Evolutionary conservation across 352 stramenopile species (phyloP), one percentile per base, ranked within the genome.

Genomic region (Globisporangium parvum): DNA sequence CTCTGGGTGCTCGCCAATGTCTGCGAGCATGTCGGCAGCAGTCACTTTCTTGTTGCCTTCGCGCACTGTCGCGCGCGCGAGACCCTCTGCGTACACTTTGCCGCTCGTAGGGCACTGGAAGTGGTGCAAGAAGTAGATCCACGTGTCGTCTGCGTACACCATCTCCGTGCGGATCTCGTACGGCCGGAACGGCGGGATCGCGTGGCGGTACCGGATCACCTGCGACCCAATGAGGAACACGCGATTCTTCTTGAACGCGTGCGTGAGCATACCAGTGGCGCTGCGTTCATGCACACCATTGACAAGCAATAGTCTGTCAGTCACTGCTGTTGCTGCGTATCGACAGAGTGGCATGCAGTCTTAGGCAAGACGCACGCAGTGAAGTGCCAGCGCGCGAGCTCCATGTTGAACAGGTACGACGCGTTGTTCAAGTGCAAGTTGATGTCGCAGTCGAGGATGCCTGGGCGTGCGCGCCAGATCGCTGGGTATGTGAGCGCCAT

Each of bases 391-490:
- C 85, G 83, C 35, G 85, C 85, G 24, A 95, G 80, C 63, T 95
- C 85, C 71, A 86, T 91, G 60, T 69, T 81, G 73, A 85, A 93
- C 44, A 93, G 60, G 51, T 88, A 93, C 6, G 77, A 76, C 5
- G 85, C 66, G 59, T 95, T 95, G 75, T 95, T 95, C 8, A 93
- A 63, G 56, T 95, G 85, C 47, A 91, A n/a, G 51, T 93, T 93
- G 60, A 93, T 57, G 57, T 93, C 85, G 41, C 80, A 87, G 65
- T 95, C 85, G 18, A 93, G 63, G 20, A 93, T 60, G 0, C 80
- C 80, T 6, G 75, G 66, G 14, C 82, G 75, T 10, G 69, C 79
- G 28, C 69, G 78, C 78, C 80, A 94, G 26, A 94, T 69, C 0
- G 80, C 69, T 17, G 82, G 77, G 51, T 87, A 85, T 24, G 59